These are phyloP conservation scores for Sclerotinia borealis DNA, from an alignment of 2,329 filamentous ascomycete species.

Conservation along the genomic window DNA sequence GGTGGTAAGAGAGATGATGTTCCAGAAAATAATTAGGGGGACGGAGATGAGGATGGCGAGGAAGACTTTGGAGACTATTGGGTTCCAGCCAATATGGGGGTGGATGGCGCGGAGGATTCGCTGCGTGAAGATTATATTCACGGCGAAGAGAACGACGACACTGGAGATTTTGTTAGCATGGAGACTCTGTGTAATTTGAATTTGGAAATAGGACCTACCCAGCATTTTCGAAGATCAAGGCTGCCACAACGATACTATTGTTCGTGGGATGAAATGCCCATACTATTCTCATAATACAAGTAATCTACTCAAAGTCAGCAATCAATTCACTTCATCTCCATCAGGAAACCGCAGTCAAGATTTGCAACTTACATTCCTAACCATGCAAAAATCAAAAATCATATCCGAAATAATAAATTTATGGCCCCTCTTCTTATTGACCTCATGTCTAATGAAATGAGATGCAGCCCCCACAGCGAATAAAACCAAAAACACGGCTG, in stretches of 20 bases:
- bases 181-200: background rate
- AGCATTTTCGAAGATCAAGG: conserved; percentile 17
- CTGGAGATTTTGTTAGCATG: conserved; percentile 13
- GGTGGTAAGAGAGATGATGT: conserved; percentile 58
- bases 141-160: conserved; percentile 67
- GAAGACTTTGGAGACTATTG: conserved; percentile 45
- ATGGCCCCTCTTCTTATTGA: conserved; percentile 34
- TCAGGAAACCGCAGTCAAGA: background rate
- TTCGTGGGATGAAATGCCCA: conserved; percentile 47
- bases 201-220: background rate
- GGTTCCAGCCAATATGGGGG: conserved; percentile 63
- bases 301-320: no score
- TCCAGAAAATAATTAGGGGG: conserved; percentile 53
- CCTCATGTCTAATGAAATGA: conserved; percentile 53
- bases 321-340: no score
- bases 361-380: conserved; percentile 37
- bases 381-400: conserved; percentile 53
- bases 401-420: conserved; percentile 55
- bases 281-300: conserved; percentile 42
- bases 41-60: conserved; percentile 53
- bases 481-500: conserved; percentile 53
- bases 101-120: conserved; percentile 68
- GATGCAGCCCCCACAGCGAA: conserved; percentile 47
- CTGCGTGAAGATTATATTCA: conserved; percentile 72
- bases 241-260: conserved; percentile 11